Percentiles rank a stretch among this genome's conserved stretches.
phyloP scores from a whole-genome alignment of 768 basidiomycete species.

The Leccinum olivaceopallidum region DNA sequence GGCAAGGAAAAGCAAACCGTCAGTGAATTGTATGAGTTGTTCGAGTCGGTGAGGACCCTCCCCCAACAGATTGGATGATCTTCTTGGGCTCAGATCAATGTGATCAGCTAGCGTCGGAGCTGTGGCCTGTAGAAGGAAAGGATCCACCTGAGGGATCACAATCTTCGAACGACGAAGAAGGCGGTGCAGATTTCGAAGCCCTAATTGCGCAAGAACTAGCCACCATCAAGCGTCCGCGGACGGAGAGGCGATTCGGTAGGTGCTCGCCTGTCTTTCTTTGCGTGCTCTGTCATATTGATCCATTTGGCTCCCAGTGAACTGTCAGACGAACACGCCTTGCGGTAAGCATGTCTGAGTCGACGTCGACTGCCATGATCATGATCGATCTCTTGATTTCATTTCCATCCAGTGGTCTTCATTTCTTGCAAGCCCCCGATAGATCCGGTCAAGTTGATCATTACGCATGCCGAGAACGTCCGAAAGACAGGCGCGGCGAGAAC shows the following conservation, averaged over 20 bases:
- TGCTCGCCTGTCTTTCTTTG: not conserved
- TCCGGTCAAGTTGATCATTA: constrained; percentile 67
- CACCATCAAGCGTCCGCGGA: constrained; percentile 64
- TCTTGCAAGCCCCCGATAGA: constrained; percentile 78
- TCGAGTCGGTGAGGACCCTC: constrained; percentile 62
- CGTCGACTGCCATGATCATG: not conserved
- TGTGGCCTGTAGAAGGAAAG: constrained; percentile 58
- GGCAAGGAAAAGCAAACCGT: constrained; percentile 81
- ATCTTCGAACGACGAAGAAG: constrained; percentile 38
- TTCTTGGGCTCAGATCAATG: constrained; percentile 13
- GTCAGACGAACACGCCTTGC: constrained; percentile 78
- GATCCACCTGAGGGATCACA: constrained; percentile 26
- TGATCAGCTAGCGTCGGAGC: constrained; percentile 61
- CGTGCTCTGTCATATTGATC: not conserved
- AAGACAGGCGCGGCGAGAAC: constrained; percentile 65
- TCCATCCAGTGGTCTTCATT: constrained; percentile 66
- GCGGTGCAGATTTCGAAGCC: constrained; percentile 59
- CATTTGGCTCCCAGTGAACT: constrained; percentile 52
- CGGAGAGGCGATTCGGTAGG: constrained; percentile 66
- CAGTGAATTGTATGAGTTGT: constrained; percentile 75
- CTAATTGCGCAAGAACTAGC: constrained; percentile 73
- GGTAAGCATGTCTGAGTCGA: constrained; percentile 40
- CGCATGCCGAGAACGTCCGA: constrained; percentile 62
- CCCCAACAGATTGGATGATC: not conserved
- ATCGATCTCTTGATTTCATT: constrained; percentile 1